A percentile compares a stretch with the other conserved stretches of the same genome.
Evolutionary conservation across 768 basidiomycete species (phyloP).

Genomic region (Baorangia bicolor): DNA sequence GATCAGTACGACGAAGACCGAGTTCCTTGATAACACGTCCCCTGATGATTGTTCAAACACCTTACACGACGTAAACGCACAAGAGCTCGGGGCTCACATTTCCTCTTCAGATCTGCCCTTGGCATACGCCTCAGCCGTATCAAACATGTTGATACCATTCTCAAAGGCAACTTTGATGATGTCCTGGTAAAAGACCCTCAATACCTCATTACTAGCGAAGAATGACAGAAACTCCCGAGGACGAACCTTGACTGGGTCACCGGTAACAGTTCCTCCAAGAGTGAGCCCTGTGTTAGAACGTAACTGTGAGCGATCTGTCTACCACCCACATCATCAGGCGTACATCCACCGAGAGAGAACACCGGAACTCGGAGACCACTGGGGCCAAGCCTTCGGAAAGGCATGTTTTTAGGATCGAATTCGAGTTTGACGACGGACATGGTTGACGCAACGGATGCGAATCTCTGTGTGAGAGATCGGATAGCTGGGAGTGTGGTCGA

Average conservation of each 20-base stretch:
- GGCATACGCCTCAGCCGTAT: conserved; percentile 8
- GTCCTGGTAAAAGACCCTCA: neutral
- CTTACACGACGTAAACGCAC: neutral
- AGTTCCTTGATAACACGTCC: conserved; percentile 7
- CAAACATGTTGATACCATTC: conserved; percentile 12
- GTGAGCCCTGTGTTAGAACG: conserved; percentile 3
- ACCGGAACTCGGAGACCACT: conserved; percentile 7
- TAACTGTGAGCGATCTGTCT: neutral
- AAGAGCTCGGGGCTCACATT: neutral
- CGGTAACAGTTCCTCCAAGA: conserved; percentile 5
- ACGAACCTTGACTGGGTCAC: conserved; percentile 8
- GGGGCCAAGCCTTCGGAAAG: conserved; percentile 5
- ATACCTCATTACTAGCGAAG: neutral
- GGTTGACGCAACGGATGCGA: neutral
- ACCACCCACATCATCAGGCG: neutral
- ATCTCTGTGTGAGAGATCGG: neutral
- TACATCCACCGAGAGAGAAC: conserved; percentile 12
- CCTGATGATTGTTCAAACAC: neutral
- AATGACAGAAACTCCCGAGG: neutral
- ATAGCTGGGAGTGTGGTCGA: neutral
- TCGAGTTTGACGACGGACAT: conserved; percentile 5
- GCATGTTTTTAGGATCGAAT: conserved; percentile 8
- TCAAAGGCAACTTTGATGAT: conserved; percentile 8
- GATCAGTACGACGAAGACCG: conserved; percentile 6
- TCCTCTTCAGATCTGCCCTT: conserved; percentile 5